Evolutionary conservation across 1,139 yeast species (phyloP).

Genomic region (Debaryomyces udenii): DNA sequence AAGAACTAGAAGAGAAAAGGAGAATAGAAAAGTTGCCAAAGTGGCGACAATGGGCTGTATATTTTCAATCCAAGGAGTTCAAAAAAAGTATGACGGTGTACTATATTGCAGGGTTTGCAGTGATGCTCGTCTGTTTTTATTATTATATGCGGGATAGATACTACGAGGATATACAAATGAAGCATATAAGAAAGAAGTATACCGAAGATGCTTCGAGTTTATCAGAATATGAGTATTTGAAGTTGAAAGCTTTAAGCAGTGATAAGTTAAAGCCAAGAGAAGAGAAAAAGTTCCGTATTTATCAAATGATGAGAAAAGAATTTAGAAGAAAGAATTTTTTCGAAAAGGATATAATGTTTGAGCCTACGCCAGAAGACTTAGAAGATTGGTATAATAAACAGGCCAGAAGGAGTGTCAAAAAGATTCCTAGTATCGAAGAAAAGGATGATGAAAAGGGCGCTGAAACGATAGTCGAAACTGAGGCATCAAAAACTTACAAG

Average conservation of each 20-base stretch:
- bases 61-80: constrained; percentile 41
- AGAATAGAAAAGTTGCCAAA: constrained; percentile 33
- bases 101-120: constrained; percentile 59
- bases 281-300: constrained; percentile 53
- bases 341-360: constrained; percentile 48
- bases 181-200: constrained; percentile 46
- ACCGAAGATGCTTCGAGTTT: constrained; percentile 40
- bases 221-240: constrained; percentile 64
- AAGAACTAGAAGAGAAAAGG: constrained; percentile 28
- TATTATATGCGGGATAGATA: constrained; percentile 69
- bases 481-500: constrained; percentile 26
- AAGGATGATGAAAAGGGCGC: constrained; percentile 13
- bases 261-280: constrained; percentile 60
- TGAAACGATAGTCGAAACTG: not conserved
- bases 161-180: constrained; percentile 64
- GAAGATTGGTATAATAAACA: constrained; percentile 50
- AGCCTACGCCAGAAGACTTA: constrained; percentile 55
- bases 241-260: constrained; percentile 53
- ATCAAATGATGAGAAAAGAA: constrained; percentile 56
- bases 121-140: constrained; percentile 61
- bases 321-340: constrained; percentile 50
- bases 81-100: constrained; percentile 46
- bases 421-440: constrained; percentile 32
- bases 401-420: constrained; percentile 27
- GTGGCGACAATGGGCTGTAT: constrained; percentile 44